Conservation (phyloP, 768 basidiomycete genomes). For the Clitopilus hobsonii region DNA sequence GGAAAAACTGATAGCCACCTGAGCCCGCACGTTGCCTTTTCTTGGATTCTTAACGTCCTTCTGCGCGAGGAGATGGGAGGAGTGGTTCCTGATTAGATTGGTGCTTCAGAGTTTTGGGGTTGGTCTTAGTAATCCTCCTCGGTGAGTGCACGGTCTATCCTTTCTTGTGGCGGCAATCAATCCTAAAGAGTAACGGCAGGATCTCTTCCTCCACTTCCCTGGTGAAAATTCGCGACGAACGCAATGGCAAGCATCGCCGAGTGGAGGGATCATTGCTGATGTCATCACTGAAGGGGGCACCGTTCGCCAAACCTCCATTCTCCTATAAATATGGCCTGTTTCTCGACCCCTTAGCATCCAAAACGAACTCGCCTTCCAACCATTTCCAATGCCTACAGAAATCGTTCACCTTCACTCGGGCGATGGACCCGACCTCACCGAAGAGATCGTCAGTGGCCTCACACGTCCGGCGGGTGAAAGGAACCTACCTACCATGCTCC, state of each 20-base stretch:
- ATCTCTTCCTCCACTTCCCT: neutral
- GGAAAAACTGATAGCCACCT: neutral
- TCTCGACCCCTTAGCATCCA: neutral
- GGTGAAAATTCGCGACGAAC: neutral
- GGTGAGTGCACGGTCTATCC: neutral
- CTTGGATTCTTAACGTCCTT: neutral
- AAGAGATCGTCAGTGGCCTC: conserved; percentile 53
- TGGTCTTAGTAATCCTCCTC: neutral
- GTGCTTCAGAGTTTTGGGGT: neutral
- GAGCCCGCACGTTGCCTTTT: neutral
- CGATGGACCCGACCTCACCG: conserved; percentile 31
- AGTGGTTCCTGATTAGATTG: neutral
- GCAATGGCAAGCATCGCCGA: neutral
- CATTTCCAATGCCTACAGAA: conserved; percentile 33
- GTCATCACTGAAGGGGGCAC: neutral
- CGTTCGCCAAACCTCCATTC: neutral
- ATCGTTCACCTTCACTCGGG: conserved; percentile 47
- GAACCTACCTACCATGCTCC: conserved; percentile 72
- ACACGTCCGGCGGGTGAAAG: conserved; percentile 49
- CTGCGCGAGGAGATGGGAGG: neutral
- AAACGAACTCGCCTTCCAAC: neutral
- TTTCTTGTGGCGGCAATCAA: neutral
- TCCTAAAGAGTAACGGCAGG: neutral
- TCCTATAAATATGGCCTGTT: neutral
- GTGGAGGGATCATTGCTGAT: neutral